Evolutionary conservation across 768 basidiomycete species (phyloP).

Genomic region (Amyloporia xantha): DNA sequence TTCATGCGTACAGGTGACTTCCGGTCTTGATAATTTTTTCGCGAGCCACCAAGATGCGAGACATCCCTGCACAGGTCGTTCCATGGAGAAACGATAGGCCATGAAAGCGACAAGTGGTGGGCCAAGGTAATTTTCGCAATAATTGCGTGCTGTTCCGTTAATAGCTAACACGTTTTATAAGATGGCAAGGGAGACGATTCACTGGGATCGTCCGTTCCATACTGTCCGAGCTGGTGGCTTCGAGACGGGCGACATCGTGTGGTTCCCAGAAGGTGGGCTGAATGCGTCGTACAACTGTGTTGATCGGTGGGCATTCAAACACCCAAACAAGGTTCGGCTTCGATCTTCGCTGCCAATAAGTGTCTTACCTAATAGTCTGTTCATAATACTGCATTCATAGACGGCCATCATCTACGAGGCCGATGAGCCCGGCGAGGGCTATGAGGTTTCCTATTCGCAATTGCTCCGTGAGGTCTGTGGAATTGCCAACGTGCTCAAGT

Average conservation of each 20-base stretch:
- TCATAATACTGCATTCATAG: slow-evolving; percentile 29
- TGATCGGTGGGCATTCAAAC: slow-evolving; percentile 89
- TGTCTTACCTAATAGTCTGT: slow-evolving; percentile 1
- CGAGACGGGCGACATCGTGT: slow-evolving; percentile 78
- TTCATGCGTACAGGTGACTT: slow-evolving; percentile 53
- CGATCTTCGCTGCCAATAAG: too few relatives aligned
- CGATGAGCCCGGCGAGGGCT: slow-evolving; percentile 82
- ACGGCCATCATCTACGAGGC: slow-evolving; percentile 98
- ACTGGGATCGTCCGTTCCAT: slow-evolving; percentile 88
- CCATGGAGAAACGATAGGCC: slow-evolving; percentile 69
- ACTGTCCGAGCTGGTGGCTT: slow-evolving; percentile 83
- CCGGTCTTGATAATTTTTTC: not conserved
- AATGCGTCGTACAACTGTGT: slow-evolving; percentile 98
- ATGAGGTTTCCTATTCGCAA: slow-evolving; percentile 72
- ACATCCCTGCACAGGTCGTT: slow-evolving; percentile 26
- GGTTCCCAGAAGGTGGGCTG: slow-evolving; percentile 94
- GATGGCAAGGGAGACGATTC: slow-evolving; percentile 67
- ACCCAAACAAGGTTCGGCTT: slow-evolving; percentile 64
- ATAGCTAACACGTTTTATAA: slow-evolving; percentile 21
- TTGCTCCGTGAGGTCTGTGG: slow-evolving; percentile 86
- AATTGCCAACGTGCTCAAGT: slow-evolving; percentile 88
- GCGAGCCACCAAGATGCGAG: not conserved
- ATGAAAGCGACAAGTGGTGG: slow-evolving; percentile 85
- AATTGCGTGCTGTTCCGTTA: not conserved
- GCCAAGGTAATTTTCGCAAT: slow-evolving; percentile 43